These are phyloP conservation scores for Stenogyne calaminthoides DNA, from an alignment of 305 asterid genomes.

Conservation along the genomic window DNA sequence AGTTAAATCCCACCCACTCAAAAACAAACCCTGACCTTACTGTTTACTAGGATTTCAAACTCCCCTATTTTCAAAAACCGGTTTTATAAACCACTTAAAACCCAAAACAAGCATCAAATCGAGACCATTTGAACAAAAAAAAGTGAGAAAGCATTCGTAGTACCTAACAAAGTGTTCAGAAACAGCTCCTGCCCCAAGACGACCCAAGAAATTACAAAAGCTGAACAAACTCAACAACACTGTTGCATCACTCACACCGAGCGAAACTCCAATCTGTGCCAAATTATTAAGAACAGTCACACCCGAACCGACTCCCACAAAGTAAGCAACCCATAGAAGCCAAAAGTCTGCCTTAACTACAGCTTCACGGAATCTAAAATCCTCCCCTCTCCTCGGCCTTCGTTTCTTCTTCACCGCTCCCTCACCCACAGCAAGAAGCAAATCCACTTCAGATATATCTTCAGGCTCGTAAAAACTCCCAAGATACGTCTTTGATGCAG, in stretches of 20 bases:
- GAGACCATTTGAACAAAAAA: not conserved
- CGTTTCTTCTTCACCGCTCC: constrained; percentile 90
- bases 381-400: constrained; percentile 93
- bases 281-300: constrained; percentile 86
- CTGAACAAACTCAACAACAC: constrained; percentile 82
- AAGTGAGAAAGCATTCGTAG: not conserved
- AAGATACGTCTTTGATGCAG: constrained; percentile 67
- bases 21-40: too few species aligned
- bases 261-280: constrained; percentile 86
- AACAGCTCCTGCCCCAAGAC: constrained; percentile 84
- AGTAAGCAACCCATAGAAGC: constrained; percentile 91
- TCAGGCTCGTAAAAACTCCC: constrained; percentile 74
- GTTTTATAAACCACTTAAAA: too few species aligned
- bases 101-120: too few species aligned
- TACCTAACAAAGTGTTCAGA: constrained; percentile 93
- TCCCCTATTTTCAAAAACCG: too few species aligned
- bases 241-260: constrained; percentile 65
- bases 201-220: constrained; percentile 88
- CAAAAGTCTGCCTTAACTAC: constrained; percentile 92
- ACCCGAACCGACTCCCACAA: constrained; percentile 90
- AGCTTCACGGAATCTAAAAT: constrained; percentile 79
- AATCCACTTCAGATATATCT: constrained; percentile 66
- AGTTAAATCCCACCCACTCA: too few species aligned
- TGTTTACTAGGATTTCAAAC: too few species aligned
- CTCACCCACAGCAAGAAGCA: constrained; percentile 91